These are phyloP conservation scores for Aureobasidium sp. DNA, from an alignment of 2,329 filamentous ascomycete genomes.

Conservation along the genomic window DNA sequence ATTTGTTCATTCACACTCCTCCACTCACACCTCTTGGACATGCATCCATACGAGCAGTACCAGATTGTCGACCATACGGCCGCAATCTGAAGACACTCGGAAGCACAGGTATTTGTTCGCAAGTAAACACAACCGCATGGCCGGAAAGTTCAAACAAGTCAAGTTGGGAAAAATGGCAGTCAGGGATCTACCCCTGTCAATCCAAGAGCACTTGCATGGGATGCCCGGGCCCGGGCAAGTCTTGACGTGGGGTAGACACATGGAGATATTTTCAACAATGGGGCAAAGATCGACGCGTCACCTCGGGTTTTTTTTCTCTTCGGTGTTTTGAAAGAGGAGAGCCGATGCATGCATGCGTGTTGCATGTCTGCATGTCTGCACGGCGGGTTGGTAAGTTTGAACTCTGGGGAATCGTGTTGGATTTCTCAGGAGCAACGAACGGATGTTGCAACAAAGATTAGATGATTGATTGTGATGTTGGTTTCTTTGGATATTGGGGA, in stretches of 20 bases:
- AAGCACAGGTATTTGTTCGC: background rate
- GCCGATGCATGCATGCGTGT: background rate
- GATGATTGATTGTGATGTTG: no score
- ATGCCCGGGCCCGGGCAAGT: background rate
- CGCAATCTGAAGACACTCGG: background rate
- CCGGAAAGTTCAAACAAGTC: no score
- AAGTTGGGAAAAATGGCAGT: background rate
- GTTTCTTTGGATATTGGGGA: no score
- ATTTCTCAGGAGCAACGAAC: no score
- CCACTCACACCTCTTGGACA: no score
- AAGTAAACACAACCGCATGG: background rate
- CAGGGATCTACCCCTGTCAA: constrained; percentile 2
- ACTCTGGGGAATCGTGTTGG: no score
- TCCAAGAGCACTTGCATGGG: no score
- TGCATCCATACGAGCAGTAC: background rate
- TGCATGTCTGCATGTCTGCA: background rate
- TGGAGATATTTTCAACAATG: background rate
- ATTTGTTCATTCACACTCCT: background rate
- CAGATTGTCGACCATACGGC: background rate
- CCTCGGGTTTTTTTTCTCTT: background rate
- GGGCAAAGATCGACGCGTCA: constrained; percentile 6
- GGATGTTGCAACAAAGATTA: no score
- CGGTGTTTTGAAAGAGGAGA: constrained; percentile 2
- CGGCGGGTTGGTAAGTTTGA: background rate
- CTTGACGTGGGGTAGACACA: constrained; percentile 4